phyloP scores from a whole-genome alignment of 2,329 filamentous ascomycete species.

The Ceratocystis alfenasii region DNA sequence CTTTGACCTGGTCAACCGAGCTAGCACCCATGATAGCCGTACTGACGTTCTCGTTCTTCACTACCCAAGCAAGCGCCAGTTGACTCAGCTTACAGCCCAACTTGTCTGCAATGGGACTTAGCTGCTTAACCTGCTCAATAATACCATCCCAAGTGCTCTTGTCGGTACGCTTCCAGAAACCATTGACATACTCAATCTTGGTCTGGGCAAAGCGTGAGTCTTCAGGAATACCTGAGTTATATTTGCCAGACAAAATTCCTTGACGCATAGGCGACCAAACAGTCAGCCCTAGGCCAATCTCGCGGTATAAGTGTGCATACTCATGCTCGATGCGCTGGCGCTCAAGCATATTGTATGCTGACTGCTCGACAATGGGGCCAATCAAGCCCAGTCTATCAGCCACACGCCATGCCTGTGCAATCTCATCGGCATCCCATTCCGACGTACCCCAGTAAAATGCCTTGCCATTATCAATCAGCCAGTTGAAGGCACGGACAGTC shows the following conservation, averaged over 20 bases:
- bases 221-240: conserved; percentile 46
- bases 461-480: conserved; percentile 55
- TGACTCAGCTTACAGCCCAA: conserved; percentile 46
- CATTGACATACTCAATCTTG: conserved; percentile 44
- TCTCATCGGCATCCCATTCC: conserved; percentile 55
- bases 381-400: conserved; percentile 50
- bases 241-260: conserved; percentile 55
- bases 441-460: conserved; percentile 61
- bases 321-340: conserved; percentile 53
- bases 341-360: conserved; percentile 51
- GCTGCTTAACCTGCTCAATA: conserved; percentile 47
- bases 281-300: conserved; percentile 49
- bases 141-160: conserved; percentile 43
- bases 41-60: conserved; percentile 50
- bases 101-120: conserved; percentile 51
- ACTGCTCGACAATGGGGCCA: conserved; percentile 55
- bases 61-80: conserved; percentile 50
- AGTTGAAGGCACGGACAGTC: conserved; percentile 58
- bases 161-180: conserved; percentile 40
- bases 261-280: conserved; percentile 47
- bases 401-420: conserved; percentile 49
- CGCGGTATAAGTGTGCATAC: conserved; percentile 47
- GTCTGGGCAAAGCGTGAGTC: conserved; percentile 47
- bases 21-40: conserved; percentile 51
- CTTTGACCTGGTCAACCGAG: conserved; percentile 45